phyloP scores from a whole-genome alignment of 129 eudicot species.

The Centrapalus pauciflorus region DNA sequence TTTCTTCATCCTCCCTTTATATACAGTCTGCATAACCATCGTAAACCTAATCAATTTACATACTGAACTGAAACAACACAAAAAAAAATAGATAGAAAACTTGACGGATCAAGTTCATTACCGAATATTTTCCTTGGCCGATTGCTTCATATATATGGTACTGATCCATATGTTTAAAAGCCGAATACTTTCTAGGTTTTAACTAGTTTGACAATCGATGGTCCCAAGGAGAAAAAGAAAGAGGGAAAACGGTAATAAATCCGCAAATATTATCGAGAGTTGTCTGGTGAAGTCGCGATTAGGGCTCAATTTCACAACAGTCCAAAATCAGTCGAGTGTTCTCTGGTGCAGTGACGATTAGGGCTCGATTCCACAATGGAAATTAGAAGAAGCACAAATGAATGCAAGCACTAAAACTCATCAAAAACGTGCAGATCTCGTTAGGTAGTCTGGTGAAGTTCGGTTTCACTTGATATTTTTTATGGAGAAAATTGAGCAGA shows the following conservation, averaged over 20 bases:
- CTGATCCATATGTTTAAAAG: slow-evolving; percentile 49
- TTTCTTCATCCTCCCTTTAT: slow-evolving; percentile 88
- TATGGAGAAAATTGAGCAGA: too few species aligned
- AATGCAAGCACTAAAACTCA: too few species aligned
- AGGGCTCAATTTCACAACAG: too few species aligned
- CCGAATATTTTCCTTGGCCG: slow-evolving; percentile 88
- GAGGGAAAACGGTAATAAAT: slow-evolving; percentile 1
- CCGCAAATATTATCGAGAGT: too few species aligned
- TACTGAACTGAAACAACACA: neutral
- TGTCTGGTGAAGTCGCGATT: too few species aligned
- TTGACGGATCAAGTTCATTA: slow-evolving; percentile 14
- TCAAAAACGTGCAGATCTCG: too few species aligned
- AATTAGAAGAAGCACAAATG: too few species aligned
- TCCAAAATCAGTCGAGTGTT: too few species aligned
- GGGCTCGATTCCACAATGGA: too few species aligned
- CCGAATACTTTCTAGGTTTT: slow-evolving; percentile 24
- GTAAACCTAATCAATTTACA: neutral
- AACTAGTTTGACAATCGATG: neutral
- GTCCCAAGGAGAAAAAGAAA: neutral
- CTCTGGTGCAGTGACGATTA: too few species aligned
- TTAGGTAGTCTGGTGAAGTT: too few species aligned
- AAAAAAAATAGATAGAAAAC: slow-evolving; percentile 1
- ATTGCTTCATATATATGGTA: slow-evolving; percentile 85
- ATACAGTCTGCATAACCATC: slow-evolving; percentile 55
- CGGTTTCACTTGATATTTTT: too few species aligned